Percentiles rank a stretch among this genome's conserved stretches.
Evolutionary conservation across 2,329 filamentous ascomycete genomes (phyloP).

Genomic region (Cercospora citrullina): DNA sequence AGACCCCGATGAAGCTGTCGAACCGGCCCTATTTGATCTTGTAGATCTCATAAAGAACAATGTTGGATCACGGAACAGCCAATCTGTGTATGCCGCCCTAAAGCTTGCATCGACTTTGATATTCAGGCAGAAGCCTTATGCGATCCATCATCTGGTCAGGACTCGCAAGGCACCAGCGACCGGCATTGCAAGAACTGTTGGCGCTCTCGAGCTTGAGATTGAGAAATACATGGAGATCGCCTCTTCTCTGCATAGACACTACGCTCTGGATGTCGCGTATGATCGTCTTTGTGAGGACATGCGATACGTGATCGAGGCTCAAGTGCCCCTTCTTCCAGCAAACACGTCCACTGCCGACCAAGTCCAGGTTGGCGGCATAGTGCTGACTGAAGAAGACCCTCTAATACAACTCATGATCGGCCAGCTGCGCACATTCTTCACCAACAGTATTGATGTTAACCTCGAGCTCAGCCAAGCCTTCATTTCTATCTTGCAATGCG

Average conservation of each 20-base stretch:
- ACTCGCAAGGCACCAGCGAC: constrained; percentile 60
- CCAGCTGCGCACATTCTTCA: constrained; percentile 76
- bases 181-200: constrained; percentile 64
- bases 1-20: constrained; percentile 70
- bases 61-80: constrained; percentile 76
- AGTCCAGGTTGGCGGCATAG: constrained; percentile 13
- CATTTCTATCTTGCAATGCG: constrained; percentile 78
- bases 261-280: constrained; percentile 72
- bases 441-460: constrained; percentile 90
- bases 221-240: constrained; percentile 70
- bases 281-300: constrained; percentile 71
- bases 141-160: constrained; percentile 72
- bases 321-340: constrained; percentile 24
- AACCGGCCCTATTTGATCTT: constrained; percentile 87
- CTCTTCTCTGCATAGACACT: constrained; percentile 65
- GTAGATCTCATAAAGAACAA: constrained; percentile 88
- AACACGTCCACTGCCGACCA: background rate
- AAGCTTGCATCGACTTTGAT: constrained; percentile 84
- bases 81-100: constrained; percentile 86
- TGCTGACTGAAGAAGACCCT: constrained; percentile 55
- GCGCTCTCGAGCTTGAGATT: constrained; percentile 73
- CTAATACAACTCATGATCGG: constrained; percentile 54
- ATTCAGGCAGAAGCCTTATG: constrained; percentile 83
- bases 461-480: constrained; percentile 81
- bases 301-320: constrained; percentile 36